Base-by-base conservation (phyloP, 352 stramenopile species). In the Phytophthora europaea region DNA sequence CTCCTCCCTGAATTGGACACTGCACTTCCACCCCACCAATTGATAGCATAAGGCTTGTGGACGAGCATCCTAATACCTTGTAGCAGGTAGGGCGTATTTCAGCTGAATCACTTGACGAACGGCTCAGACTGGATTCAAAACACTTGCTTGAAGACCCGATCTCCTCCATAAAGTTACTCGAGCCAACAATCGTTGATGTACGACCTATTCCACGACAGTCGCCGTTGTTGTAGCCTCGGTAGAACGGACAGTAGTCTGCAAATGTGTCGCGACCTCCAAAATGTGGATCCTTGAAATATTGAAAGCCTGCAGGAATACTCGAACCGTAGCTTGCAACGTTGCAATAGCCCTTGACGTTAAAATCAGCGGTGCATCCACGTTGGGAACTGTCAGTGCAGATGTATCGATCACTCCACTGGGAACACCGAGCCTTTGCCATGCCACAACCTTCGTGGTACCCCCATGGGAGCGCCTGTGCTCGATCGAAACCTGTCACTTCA, bases 231-330 rank as follows among this genome's bases (percentile, higher is more conserved):
- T 93, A 95, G 6, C 78, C 85, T 2, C 81, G 78, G 60, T 92
- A 95, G 60, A 93, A 91, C 31, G 90, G 88, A 63, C 90, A 96
- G 70, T 94, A 95, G 73, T 96, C 90, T 0, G 85, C 79, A 48
- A 84, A 95, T 16, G 83, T 77, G 56, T 94, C 86, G 20, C 78
- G 73, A 2, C 88, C 88, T 1, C 86, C 87, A 18, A 93, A 79
- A 12, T 43, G 57, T 3, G 80, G 73, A 53, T 95, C 80, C 33
- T 86, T 61, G 54, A 96, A 96, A 64, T 96, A 96, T 75, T 95
- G 88, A 45, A 94, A 96, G 3, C 84, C 85, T 8, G 85, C 78
- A 1, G 88, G 87, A 47, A 96, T 92, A 43, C 84, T 93, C 20
- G 80, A 82, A 1, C 70, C 81, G 61, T 95, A 94, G 26, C 38